Conservation (phyloP, 2,329 filamentous ascomycete species). For the Xylaria sp. region DNA sequence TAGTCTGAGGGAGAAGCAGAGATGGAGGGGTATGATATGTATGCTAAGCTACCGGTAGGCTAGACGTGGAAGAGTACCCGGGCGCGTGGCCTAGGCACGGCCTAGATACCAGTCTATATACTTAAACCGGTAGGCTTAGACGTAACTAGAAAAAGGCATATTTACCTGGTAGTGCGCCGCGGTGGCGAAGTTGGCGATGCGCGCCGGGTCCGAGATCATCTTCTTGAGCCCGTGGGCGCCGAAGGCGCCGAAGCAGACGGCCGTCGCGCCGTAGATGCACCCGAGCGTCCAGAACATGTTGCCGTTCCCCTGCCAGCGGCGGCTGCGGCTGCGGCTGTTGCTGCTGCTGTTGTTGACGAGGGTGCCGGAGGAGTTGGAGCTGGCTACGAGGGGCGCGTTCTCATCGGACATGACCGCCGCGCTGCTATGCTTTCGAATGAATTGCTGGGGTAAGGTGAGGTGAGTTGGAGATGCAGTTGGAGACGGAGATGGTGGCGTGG, state of each 20-base stretch:
- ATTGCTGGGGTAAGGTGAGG: too few relatives aligned
- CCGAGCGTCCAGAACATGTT: constrained; percentile 61
- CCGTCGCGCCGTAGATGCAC: constrained; percentile 63
- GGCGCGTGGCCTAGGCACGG: too few relatives aligned
- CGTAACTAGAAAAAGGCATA: neutral
- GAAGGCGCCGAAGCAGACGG: constrained; percentile 66
- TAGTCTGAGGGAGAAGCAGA: neutral
- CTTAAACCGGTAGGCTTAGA: neutral
- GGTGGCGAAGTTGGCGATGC: constrained; percentile 63
- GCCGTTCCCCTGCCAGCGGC: constrained; percentile 3
- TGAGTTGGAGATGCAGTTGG: too few relatives aligned
- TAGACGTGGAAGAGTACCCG: too few relatives aligned
- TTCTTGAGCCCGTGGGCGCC: constrained; percentile 69
- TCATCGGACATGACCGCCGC: constrained; percentile 18
- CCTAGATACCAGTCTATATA: too few relatives aligned
- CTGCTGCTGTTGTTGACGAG: constrained; percentile 11
- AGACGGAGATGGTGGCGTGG: neutral
- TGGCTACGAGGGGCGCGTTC: constrained; percentile 21
- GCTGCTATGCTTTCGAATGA: too few relatives aligned
- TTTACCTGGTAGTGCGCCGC: constrained; percentile 70
- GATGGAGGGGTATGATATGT: neutral
- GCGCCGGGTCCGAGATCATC: constrained; percentile 59
- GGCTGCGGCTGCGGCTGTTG: neutral
- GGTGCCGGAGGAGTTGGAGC: neutral
- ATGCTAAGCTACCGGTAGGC: too few relatives aligned